Percentiles rank a stretch among this genome's conserved stretches.
Evolutionary conservation across 306 rosid genomes (phyloP).

Genomic region (Boehmeria nivea): DNA sequence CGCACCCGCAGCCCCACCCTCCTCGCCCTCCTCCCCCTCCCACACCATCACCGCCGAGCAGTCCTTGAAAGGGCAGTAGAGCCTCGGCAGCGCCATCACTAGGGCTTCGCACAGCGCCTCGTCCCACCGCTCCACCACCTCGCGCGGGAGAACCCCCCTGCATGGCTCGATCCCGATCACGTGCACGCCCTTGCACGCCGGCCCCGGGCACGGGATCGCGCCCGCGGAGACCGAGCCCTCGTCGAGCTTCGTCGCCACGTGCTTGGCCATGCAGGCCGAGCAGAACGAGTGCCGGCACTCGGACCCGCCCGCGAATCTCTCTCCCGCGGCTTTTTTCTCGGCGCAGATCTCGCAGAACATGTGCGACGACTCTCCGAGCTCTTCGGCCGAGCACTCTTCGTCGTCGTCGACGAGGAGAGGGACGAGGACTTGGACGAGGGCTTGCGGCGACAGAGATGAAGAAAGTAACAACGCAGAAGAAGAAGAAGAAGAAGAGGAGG

Average conservation of each 20-base stretch:
- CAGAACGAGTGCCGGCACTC: conserved; percentile 45
- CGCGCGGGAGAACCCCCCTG: conserved; percentile 29
- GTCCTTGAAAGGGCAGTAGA: conserved; percentile 48
- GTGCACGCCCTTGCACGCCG: conserved; percentile 28
- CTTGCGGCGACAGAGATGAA: no score
- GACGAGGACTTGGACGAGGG: no score
- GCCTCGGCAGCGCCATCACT: conserved; percentile 5
- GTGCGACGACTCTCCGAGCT: neutral
- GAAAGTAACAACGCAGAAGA: neutral
- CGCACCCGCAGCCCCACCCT: no score
- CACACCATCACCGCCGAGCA: conserved; percentile 37
- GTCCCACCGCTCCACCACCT: conserved; percentile 35
- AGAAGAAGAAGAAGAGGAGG: neutral
- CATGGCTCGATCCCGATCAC: conserved; percentile 29
- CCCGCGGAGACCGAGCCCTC: conserved; percentile 21
- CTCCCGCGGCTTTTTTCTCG: neutral
- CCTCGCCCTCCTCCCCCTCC: conserved; percentile 9
- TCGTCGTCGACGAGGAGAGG: neutral
- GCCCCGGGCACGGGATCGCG: conserved; percentile 35
- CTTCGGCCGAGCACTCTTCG: neutral
- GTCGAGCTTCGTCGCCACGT: conserved; percentile 37
- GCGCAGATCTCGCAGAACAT: conserved; percentile 22
- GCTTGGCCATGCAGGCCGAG: conserved; percentile 36
- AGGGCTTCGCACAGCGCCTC: conserved; percentile 29
- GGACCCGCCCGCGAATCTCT: neutral